Evolutionary conservation across 2,329 filamentous ascomycete species (phyloP).

Genomic region (Colletotrichum sp.): DNA sequence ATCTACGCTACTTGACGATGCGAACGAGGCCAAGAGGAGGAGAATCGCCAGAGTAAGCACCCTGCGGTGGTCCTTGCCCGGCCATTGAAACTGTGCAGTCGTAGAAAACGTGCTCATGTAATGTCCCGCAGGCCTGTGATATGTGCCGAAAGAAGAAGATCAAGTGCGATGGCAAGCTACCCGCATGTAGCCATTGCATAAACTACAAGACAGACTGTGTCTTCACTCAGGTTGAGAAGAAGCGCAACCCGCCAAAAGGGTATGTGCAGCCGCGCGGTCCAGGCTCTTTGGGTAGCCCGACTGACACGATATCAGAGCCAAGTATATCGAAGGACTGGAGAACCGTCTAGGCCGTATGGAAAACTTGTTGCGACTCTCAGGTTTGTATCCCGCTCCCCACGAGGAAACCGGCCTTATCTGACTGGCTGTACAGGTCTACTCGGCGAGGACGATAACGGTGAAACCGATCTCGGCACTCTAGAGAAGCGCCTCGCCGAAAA

Average conservation of each 20-base stretch:
- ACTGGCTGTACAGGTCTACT: constrained; percentile 64
- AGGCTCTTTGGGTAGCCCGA: background rate
- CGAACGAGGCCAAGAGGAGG: constrained; percentile 84
- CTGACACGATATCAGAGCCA: constrained; percentile 65
- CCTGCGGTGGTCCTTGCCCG: background rate
- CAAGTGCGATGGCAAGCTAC: constrained; percentile 96
- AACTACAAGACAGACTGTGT: constrained; percentile 99
- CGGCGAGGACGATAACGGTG: constrained; percentile 82
- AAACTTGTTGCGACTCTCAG: constrained; percentile 83
- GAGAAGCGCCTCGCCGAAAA: constrained; percentile 76
- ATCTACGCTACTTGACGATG: constrained; percentile 63
- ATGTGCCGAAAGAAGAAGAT: constrained; percentile 98
- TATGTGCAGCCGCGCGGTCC: constrained; percentile 45
- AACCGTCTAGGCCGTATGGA: constrained; percentile 97
- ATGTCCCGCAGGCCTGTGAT: constrained; percentile 77
- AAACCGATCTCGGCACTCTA: constrained; percentile 85
- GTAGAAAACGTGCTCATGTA: background rate
- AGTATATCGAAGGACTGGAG: constrained; percentile 97
- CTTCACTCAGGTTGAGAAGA: constrained; percentile 99
- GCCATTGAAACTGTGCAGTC: no score
- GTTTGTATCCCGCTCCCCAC: constrained; percentile 35
- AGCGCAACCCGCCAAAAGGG: constrained; percentile 96
- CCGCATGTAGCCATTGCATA: constrained; percentile 91
- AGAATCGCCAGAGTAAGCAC: constrained; percentile 78
- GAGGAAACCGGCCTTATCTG: constrained; percentile 20